Conservation (phyloP, 345 rosid species). For the Aquilaria malaccensis region DNA sequence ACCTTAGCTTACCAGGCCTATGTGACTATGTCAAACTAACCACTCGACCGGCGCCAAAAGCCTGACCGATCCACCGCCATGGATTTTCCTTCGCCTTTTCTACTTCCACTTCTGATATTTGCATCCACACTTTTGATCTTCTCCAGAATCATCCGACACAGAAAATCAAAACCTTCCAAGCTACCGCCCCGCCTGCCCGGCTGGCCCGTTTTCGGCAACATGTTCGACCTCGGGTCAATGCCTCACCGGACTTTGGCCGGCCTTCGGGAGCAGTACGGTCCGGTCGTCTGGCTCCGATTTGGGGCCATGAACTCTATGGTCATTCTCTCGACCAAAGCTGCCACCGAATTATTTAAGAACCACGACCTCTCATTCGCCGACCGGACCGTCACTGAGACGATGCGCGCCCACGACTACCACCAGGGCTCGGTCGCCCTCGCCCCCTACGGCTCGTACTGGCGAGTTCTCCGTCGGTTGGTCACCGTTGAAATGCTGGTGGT, state of each 20-base stretch:
- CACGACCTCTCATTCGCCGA: constrained; percentile 45
- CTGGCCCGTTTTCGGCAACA: constrained; percentile 55
- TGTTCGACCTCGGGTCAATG: constrained; percentile 39
- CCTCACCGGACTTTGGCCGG: constrained; percentile 41
- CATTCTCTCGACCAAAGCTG: constrained; percentile 38
- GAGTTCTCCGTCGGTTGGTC: constrained; percentile 30
- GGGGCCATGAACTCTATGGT: constrained; percentile 46
- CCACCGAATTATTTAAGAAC: constrained; percentile 47
- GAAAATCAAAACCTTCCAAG: background rate
- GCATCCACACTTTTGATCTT: background rate
- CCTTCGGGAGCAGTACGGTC: constrained; percentile 32
- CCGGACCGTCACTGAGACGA: constrained; percentile 35
- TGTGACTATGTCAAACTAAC: too few relatives aligned
- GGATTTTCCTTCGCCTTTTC: constrained; percentile 2
- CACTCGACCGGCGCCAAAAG: too few relatives aligned
- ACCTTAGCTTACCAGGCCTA: too few relatives aligned
- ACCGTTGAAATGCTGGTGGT: constrained; percentile 41
- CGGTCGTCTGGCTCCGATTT: constrained; percentile 37
- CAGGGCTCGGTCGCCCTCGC: constrained; percentile 43
- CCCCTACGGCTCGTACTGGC: constrained; percentile 51
- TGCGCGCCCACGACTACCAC: constrained; percentile 34
- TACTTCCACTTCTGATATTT: constrained; percentile 2
- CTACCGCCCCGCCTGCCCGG: constrained; percentile 60
- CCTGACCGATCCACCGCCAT: too few relatives aligned
- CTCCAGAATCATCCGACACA: constrained; percentile 8